Evolutionary conservation across 306 rosid genomes (phyloP).

Genomic region (Canavalia gladiata): DNA sequence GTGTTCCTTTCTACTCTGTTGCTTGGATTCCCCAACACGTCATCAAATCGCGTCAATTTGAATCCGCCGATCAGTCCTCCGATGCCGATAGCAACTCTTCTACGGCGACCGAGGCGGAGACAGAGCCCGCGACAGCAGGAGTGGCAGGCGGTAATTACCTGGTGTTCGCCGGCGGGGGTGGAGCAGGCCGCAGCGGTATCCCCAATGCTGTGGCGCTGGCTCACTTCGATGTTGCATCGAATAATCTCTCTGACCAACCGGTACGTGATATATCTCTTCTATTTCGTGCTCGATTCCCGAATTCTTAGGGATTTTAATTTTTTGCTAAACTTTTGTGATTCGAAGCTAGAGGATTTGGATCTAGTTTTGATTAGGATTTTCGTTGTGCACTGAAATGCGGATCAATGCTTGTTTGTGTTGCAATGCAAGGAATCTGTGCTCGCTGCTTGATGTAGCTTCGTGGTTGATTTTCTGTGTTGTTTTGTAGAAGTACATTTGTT

Average conservation of each 20-base stretch:
- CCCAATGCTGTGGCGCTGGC: slow-evolving; percentile 73
- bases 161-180: slow-evolving; percentile 89
- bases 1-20: slow-evolving; percentile 81
- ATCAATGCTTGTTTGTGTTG: slow-evolving; percentile 19
- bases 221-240: slow-evolving; percentile 63
- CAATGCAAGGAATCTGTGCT: slow-evolving; percentile 6
- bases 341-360: slow-evolving; percentile 30
- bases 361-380: slow-evolving; percentile 42
- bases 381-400: background rate
- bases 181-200: slow-evolving; percentile 87
- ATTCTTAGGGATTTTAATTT: slow-evolving; percentile 31
- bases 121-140: background rate
- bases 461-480: background rate
- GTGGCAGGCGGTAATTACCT: slow-evolving; percentile 46
- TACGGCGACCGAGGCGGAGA: background rate
- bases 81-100: slow-evolving; percentile 39
- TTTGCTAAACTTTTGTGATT: background rate
- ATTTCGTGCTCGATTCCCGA: background rate
- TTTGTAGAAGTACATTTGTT: slow-evolving; percentile 14
- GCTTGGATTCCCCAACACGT: slow-evolving; percentile 67
- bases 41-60: slow-evolving; percentile 45
- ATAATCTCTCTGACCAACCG: slow-evolving; percentile 71
- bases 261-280: slow-evolving; percentile 58
- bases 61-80: slow-evolving; percentile 53
- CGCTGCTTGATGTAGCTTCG: slow-evolving; percentile 19